A percentile compares a stretch with the other conserved stretches of the same genome.
Conservation (phyloP, 2,329 filamentous ascomycete species). For the Neonectria ditissima region DNA sequence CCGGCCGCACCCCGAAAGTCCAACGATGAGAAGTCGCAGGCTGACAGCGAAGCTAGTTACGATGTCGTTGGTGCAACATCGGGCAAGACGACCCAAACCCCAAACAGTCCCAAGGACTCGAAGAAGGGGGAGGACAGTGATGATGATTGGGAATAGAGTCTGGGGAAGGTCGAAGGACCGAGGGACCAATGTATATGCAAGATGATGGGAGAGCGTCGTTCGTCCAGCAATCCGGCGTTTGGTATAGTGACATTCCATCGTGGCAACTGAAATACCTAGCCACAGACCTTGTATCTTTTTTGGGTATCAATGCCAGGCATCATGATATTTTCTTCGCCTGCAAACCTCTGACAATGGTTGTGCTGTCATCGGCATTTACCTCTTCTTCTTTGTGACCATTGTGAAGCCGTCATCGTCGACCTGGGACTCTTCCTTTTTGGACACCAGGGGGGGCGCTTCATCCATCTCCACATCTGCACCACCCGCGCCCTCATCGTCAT, state of each 20-base stretch:
- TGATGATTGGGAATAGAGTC: slow-evolving; percentile 79
- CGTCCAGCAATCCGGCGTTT: slow-evolving; percentile 48
- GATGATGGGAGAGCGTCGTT: slow-evolving; percentile 34
- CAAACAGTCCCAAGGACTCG: slow-evolving; percentile 71
- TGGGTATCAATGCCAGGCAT: slow-evolving; percentile 45
- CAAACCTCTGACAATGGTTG: slow-evolving; percentile 9
- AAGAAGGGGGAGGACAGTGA: slow-evolving; percentile 65
- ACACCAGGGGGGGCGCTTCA: slow-evolving; percentile 74
- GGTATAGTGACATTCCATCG: slow-evolving; percentile 41
- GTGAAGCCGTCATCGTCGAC: slow-evolving; percentile 87
- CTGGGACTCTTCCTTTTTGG: slow-evolving; percentile 74
- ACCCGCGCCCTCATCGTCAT: slow-evolving; percentile 68
- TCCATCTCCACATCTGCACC: slow-evolving; percentile 74
- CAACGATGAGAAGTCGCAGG: slow-evolving; percentile 89
- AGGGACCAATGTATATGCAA: slow-evolving; percentile 27
- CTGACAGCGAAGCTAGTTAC: slow-evolving; percentile 95
- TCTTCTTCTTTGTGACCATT: slow-evolving; percentile 77
- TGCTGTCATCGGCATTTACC: slow-evolving; percentile 52
- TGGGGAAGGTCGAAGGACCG: neutral
- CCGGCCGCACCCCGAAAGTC: slow-evolving; percentile 76
- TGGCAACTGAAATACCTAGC: slow-evolving; percentile 32
- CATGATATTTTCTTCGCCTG: slow-evolving; percentile 28
- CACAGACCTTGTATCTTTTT: slow-evolving; percentile 39
- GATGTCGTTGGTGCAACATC: slow-evolving; percentile 87
- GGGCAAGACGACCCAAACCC: slow-evolving; percentile 81